Conservation (phyloP, 495 filamentous ascomycete species). For the Penicillium robsamsonii region DNA sequence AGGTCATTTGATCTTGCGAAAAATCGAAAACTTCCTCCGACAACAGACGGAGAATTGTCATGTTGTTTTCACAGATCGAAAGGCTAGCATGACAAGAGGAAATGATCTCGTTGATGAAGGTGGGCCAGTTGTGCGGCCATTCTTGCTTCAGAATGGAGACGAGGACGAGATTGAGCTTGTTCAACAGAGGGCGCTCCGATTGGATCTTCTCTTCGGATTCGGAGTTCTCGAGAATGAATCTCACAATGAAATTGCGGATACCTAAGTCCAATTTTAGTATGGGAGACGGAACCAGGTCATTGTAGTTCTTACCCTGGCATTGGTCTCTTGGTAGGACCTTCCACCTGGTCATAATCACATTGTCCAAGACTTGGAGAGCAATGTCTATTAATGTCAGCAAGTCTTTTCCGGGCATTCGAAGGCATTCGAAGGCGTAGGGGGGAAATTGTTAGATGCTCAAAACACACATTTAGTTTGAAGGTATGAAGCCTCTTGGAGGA, state of each 20-base stretch:
- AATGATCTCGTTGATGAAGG: conserved; percentile 99
- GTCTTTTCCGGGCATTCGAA: background rate
- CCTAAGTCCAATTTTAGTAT: conserved; percentile 46
- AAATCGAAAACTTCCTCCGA: conserved; percentile 99
- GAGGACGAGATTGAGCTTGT: conserved; percentile 96
- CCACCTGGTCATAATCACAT: conserved; percentile 98
- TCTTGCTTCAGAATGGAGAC: conserved; percentile 98
- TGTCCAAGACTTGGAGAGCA: conserved; percentile 92
- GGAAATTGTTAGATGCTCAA: background rate
- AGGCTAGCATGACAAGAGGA: conserved; percentile 90
- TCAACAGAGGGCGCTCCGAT: conserved; percentile 79
- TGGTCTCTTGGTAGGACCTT: conserved; percentile 94
- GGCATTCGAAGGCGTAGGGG: background rate
- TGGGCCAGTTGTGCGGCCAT: conserved; percentile 99
- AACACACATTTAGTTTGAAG: conserved; percentile 92
- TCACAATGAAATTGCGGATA: conserved; percentile 97
- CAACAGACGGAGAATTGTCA: conserved; percentile 92
- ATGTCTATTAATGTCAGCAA: conserved; percentile 67
- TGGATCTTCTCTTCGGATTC: conserved; percentile 80
- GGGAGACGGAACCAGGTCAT: background rate
- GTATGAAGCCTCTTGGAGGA: conserved; percentile 84
- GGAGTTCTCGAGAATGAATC: conserved; percentile 93
- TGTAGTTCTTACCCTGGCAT: conserved; percentile 65
- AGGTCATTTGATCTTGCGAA: conserved; percentile 98
- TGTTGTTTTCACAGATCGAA: conserved; percentile 99